phyloP scores from a whole-genome alignment of 805 yeast species.

The Metschnikowia arizonensis region DNA sequence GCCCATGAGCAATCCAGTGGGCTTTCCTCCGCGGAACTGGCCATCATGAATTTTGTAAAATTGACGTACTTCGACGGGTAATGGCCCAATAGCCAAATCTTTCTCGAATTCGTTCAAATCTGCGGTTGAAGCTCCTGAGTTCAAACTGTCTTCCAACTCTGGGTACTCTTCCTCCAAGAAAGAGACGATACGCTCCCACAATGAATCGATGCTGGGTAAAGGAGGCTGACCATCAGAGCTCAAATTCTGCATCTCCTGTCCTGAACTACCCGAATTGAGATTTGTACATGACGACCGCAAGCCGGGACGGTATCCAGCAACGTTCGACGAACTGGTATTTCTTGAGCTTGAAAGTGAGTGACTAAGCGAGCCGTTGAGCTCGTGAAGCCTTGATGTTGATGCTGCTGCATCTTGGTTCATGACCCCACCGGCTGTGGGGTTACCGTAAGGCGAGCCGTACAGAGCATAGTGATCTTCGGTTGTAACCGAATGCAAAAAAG shows the following conservation, averaged over 20 bases:
- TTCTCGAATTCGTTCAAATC: constrained; percentile 45
- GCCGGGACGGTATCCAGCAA: constrained; percentile 40
- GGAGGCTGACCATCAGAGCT: constrained; percentile 18
- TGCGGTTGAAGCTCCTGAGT: constrained; percentile 42
- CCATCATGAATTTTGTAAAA: constrained; percentile 45
- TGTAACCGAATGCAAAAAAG: constrained; percentile 46
- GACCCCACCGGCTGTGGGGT: constrained; percentile 18
- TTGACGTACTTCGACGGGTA: constrained; percentile 43
- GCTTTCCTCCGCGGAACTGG: constrained; percentile 43
- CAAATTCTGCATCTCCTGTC: constrained; percentile 16
- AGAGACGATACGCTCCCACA: constrained; percentile 41
- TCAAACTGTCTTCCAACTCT: constrained; percentile 41
- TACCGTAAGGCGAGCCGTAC: constrained; percentile 34
- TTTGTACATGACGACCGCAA: constrained; percentile 41
- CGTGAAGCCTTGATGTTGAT: constrained; percentile 34
- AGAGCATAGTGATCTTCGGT: constrained; percentile 60
- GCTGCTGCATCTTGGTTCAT: constrained; percentile 17
- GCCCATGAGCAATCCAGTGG: constrained; percentile 44
- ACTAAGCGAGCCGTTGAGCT: constrained; percentile 30
- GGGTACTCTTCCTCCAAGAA: constrained; percentile 46
- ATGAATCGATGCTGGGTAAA: constrained; percentile 33
- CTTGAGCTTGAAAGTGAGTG: constrained; percentile 26
- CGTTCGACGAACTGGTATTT: constrained; percentile 16
- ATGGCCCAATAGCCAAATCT: constrained; percentile 40
- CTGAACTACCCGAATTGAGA: constrained; percentile 23